Base-by-base conservation (phyloP, 116 monocot genomes). In the Zostera marina region DNA sequence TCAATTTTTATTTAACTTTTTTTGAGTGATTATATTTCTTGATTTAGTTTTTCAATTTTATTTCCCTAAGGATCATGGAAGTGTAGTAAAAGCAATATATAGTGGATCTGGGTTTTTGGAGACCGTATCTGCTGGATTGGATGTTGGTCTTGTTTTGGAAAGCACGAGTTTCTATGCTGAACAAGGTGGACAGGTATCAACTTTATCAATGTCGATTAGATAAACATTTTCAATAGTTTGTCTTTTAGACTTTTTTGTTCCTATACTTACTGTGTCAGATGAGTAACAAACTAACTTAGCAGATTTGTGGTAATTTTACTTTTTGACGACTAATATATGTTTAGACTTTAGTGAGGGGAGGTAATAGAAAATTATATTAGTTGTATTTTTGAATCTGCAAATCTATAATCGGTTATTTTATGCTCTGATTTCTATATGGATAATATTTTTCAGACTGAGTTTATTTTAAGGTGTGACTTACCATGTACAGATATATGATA, bases 131-230 rank as follows among this genome's bases (percentile, higher is more conserved):
- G 43, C 60, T 68, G 86, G 80, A 66, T 54, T 59, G 59, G 86
- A 98, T 61, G 52, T 85, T 42, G 96, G 96, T 44, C 54, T 98
- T 76, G 63, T 96, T 53, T 67, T 98, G 68, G 83, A 89, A 66
- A 83, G 83, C 63, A 85, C 96, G 53, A 86, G 90, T 43, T 98
- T 90, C 60, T 98, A 98, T 73, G 85, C 96, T 52, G 96, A 98
- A 70, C 86, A 89, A 81, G 96, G 96, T 70, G 96, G 96, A 41
- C 96, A 98, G 96, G 96, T 98, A 79, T 38, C 47, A 21, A 6
- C 12, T 24, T 24, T 23, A 24, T 54, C 12, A 14, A 23, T 9
- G 11, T 54, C 21, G 42, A 21, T 42, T 39, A 41, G 3, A 58
- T 41, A 58, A 58, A 42, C 39, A 38, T 40, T 53, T 4, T 53